phyloP scores from a whole-genome alignment of 2,329 filamentous ascomycete genomes.

The Alternaria sp. region DNA sequence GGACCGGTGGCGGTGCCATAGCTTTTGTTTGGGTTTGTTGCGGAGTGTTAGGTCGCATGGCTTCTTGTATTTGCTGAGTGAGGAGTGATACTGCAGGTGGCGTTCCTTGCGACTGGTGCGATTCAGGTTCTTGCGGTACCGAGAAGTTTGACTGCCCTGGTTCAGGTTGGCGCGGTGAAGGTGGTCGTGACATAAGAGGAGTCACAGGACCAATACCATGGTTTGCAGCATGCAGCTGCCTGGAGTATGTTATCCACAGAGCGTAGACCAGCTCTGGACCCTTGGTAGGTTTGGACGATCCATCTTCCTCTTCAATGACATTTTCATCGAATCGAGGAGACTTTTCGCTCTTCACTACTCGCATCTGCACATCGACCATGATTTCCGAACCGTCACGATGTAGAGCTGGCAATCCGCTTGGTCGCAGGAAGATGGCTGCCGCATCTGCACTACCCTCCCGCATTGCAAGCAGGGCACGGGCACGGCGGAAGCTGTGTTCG shows the following conservation, averaged over 20 bases:
- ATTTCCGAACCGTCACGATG: slow-evolving; percentile 93
- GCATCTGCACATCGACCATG: slow-evolving; percentile 94
- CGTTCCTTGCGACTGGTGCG: slow-evolving; percentile 44
- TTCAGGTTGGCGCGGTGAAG: slow-evolving; percentile 79
- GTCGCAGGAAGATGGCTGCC: slow-evolving; percentile 79
- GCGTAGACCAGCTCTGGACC: slow-evolving; percentile 82
- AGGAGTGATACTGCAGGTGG: slow-evolving; percentile 57
- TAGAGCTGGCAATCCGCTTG: slow-evolving; percentile 82
- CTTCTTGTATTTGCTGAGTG: slow-evolving; percentile 61
- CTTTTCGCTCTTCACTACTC: slow-evolving; percentile 87
- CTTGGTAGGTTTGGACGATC: slow-evolving; percentile 58
- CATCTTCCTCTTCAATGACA: slow-evolving; percentile 68
- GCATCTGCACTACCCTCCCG: slow-evolving; percentile 81
- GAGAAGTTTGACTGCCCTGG: slow-evolving; percentile 70
- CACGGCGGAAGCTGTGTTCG: slow-evolving; percentile 93
- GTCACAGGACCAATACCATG: slow-evolving; percentile 69
- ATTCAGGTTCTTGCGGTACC: slow-evolving; percentile 48
- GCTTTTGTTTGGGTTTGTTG: slow-evolving; percentile 44
- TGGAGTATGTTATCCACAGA: slow-evolving; percentile 95
- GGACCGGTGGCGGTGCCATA: slow-evolving; percentile 24
- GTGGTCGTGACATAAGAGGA: slow-evolving; percentile 69
- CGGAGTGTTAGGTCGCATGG: slow-evolving; percentile 56
- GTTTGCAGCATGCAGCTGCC: slow-evolving; percentile 83
- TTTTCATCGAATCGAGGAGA: slow-evolving; percentile 61
- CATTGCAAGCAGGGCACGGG: slow-evolving; percentile 82